Percentiles rank a stretch among this genome's conserved stretches.
phyloP scores from a whole-genome alignment of 768 basidiomycete species.

The Tubosaeta brunneosetosa region DNA sequence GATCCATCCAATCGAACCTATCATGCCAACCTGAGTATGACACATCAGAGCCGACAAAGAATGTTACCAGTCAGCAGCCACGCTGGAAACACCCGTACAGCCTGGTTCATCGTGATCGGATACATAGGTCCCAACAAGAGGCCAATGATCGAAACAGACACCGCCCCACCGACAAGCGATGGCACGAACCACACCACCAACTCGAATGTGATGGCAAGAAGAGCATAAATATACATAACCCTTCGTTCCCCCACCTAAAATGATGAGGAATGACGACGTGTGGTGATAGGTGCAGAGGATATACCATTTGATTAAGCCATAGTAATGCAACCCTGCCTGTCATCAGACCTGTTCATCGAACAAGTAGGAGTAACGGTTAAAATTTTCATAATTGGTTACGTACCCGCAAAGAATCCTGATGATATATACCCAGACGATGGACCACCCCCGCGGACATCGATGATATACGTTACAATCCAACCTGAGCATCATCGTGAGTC shows the following conservation, averaged over 20 bases:
- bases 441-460: slow-evolving; percentile 41
- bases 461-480: slow-evolving; percentile 66
- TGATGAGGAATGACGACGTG: not conserved
- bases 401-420: slow-evolving; percentile 55
- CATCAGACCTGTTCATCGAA: slow-evolving; percentile 44
- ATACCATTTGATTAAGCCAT: slow-evolving; percentile 51
- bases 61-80: slow-evolving; percentile 53
- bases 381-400: not conserved
- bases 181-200: slow-evolving; percentile 56
- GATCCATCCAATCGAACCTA: slow-evolving; percentile 63
- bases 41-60: not conserved
- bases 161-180: slow-evolving; percentile 47
- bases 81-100: slow-evolving; percentile 61
- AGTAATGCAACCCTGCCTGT: slow-evolving; percentile 51
- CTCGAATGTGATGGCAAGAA: slow-evolving; percentile 52
- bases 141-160: slow-evolving; percentile 55
- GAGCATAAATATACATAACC: slow-evolving; percentile 47
- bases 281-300: not conserved
- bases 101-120: slow-evolving; percentile 62
- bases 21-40: not conserved
- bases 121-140: slow-evolving; percentile 50
- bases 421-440: slow-evolving; percentile 47
- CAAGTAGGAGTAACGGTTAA: not conserved
- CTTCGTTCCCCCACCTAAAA: slow-evolving; percentile 50
- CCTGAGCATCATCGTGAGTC: slow-evolving; percentile 32